Evolutionary conservation across 352 stramenopile species (phyloP), one percentile per base, ranked within the genome.

Genomic region (Pythium scleroteichum): DNA sequence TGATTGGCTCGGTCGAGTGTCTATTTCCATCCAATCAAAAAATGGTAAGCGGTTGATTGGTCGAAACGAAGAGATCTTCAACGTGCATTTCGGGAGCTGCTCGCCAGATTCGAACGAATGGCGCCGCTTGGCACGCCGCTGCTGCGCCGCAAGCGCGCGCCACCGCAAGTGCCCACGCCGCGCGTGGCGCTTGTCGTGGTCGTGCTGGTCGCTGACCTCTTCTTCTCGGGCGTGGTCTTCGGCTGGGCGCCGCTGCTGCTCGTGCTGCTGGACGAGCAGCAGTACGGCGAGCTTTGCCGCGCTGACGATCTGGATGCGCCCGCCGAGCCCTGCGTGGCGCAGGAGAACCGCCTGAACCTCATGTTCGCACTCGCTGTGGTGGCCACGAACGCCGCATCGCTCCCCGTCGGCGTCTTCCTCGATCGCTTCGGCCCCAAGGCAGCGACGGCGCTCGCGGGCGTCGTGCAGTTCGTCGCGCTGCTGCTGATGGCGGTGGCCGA

Each of bases 221-320:
- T 93, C 57, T 89, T 94, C 64, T 87, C 85, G 10, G 83, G 87
- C 1, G 68, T 94, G n/a, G 78, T 95, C 17, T 94, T 95, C 56
- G 87, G 87, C 40, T 95, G 85, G 85, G 85, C 85, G 22, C 83
- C 87, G 45, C 68, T 95, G 68, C 74, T 95, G 29, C 73, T 95
- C 27, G 57, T 94, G 62, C 75, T 95, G 14, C 60, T 89, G 45
- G 74, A 92, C 41, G 87, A 95, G 71, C 64, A 78, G 24, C 85
- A 94, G 50, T 96, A 92, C 63, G 46, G 63, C 46, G 85, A 94
- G 64, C 71, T 94, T 12, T 94, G 87, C n/a, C 14, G 26, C 44
- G 52, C 53, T 2, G 22, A 53, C n/a, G 59, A 66, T 13, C 13
- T 9, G 32, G 61, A 42, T 10, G 9, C 23, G 7, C 24, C 45